phyloP scores from a whole-genome alignment of 2,329 filamentous ascomycete species.

The Hypoxylon rubiginosum region DNA sequence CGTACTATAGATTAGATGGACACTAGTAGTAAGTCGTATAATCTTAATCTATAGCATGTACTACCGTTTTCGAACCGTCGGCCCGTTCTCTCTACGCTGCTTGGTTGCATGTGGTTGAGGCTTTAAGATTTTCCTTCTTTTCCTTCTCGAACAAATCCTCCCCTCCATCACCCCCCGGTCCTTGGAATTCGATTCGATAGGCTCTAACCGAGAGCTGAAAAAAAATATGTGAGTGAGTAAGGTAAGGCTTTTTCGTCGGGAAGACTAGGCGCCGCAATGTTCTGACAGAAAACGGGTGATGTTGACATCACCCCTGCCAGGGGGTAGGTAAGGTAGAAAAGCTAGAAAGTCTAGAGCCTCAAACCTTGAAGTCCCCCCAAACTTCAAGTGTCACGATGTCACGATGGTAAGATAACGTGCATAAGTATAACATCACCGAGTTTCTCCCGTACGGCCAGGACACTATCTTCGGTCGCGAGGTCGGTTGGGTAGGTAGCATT shows the following conservation, averaged over 20 bases:
- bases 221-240: not conserved
- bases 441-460: not conserved
- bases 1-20: not conserved
- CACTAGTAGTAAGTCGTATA: not conserved
- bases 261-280: not conserved
- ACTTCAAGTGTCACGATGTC: not conserved
- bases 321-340: not conserved
- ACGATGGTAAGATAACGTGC: not conserved
- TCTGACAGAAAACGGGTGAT: not conserved
- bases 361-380: not conserved
- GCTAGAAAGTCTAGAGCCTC: not conserved
- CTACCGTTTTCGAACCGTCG: not conserved
- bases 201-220: not conserved
- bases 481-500: not conserved
- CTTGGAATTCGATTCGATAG: not conserved
- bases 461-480: not conserved
- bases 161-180: too few species aligned
- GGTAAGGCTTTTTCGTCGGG: not conserved
- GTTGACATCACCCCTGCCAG: not conserved
- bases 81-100: not conserved
- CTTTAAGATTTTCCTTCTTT: not conserved
- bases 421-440: conserved; percentile 30
- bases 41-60: too few species aligned
- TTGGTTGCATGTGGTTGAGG: not conserved
- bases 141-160: not conserved